Base-by-base conservation (phyloP, 352 stramenopile species). In the Pythium phragmitis region DNA sequence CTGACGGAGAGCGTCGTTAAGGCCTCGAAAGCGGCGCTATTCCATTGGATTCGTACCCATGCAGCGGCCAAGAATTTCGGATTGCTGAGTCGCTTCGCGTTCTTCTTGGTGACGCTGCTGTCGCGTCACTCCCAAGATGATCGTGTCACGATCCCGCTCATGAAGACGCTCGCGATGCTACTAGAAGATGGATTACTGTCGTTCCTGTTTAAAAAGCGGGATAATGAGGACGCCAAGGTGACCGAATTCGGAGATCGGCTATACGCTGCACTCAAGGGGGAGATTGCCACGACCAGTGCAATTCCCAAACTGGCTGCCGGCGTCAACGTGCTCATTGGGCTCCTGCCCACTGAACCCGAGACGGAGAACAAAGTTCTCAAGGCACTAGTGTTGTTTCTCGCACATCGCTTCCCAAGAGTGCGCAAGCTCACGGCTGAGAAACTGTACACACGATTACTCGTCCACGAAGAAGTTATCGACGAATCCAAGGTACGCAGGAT, bases 1-100 rank as follows among this genome's bases (percentile, higher is more conserved):
- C 76, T 99, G 28, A 98, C 92, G 13, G 95, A 99, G 74, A 98
- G 83, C 58, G 92, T 99, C 7, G 89, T 93, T 14, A 93, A 91
- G 67, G 83, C 87, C 11, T 92, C 85, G 0, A 88, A 87, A 60
- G 37, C 36, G 1, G 74, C 82, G 4, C 68, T 91, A 21, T 88
- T 92, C 51, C 71, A 81, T 7, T 92, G 82, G 83, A 52, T 90
- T 13, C 74, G 79, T 4, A 23, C 45, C 0, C 79, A 91, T 46
- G 50, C 77, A 8, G 68, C 81, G 28, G 67, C 77, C 0, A 83
- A 87, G 49, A 65, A 93, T 63, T 87, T 95, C 26, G 80, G 76
- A 0, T 50, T 92, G 19, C 69, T 91, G 5, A 84, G 67, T 34
- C 79, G 76, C n/a, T 92, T 88, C 51, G 74, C 70, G 16, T 92